These are phyloP conservation scores for Beta vulgaris DNA, from an alignment of 148 eudicot species.

Conservation along the genomic window DNA sequence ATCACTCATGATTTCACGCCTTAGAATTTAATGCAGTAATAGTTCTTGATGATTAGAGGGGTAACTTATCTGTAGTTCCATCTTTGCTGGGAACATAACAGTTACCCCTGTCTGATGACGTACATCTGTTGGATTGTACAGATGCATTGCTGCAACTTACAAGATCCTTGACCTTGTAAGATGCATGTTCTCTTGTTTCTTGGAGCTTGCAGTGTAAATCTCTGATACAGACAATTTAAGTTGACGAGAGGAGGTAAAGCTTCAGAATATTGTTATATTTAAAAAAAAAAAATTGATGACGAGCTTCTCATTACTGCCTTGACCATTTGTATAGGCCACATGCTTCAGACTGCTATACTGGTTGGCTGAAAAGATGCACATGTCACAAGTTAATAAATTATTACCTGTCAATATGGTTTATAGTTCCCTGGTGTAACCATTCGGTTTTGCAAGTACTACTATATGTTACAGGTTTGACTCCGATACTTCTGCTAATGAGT, in stretches of 20 bases:
- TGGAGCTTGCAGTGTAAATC: neutral
- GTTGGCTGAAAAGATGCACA: neutral
- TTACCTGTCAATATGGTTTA: neutral
- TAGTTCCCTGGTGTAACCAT: neutral
- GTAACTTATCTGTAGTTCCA: neutral
- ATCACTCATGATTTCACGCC: neutral
- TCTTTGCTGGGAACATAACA: neutral
- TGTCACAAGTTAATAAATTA: neutral
- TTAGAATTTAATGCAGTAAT: neutral
- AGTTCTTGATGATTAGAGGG: neutral
- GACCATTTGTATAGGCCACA: neutral
- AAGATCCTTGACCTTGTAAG: neutral
- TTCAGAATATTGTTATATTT: too few species aligned
- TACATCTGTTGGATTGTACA: neutral
- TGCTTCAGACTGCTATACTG: neutral
- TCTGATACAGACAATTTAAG: neutral
- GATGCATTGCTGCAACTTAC: neutral
- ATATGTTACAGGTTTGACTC: neutral
- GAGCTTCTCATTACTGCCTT: neutral
- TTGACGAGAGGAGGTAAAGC: neutral
- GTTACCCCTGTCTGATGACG: neutral
- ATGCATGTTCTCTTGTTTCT: too few species aligned
- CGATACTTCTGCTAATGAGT: neutral
- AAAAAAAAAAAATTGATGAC: neutral
- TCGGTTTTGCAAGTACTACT: neutral